Evolutionary conservation across 1,139 yeast genomes (phyloP).

Genomic region (Wickerhamomyces sp.): DNA sequence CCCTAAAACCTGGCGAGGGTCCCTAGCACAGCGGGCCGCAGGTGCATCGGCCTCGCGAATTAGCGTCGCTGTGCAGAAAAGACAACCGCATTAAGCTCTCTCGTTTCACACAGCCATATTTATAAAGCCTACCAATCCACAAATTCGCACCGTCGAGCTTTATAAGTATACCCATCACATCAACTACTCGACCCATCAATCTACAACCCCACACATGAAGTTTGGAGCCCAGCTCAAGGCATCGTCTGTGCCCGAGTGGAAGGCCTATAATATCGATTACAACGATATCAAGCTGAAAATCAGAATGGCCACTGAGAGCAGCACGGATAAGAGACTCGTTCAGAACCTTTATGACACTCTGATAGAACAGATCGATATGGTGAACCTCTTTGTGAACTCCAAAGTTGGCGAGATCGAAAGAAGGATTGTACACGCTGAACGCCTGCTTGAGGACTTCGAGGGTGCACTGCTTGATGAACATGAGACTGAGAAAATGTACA

Average conservation of each 20-base stretch:
- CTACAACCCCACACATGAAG: conserved; percentile 49
- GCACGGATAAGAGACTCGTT: conserved; percentile 15
- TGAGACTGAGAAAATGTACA: conserved; percentile 15
- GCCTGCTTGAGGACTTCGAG: conserved; percentile 27
- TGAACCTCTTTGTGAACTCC: conserved; percentile 57
- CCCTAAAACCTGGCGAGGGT: no score
- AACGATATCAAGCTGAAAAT: conserved; percentile 65
- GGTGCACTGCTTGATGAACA: conserved; percentile 12
- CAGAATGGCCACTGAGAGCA: conserved; percentile 36
- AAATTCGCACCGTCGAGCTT: no score
- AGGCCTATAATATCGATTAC: conserved; percentile 75
- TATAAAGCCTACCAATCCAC: no score
- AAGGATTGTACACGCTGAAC: conserved; percentile 35
- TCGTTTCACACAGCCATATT: no score
- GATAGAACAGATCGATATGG: conserved; percentile 44
- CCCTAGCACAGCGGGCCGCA: no score
- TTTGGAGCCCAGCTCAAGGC: conserved; percentile 73
- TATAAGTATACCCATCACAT: not conserved
- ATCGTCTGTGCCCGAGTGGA: conserved; percentile 87
- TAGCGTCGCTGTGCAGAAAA: no score
- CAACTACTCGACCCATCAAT: not conserved
- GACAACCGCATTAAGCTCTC: no score
- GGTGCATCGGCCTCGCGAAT: no score
- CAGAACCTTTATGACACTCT: conserved; percentile 31
- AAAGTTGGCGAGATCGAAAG: conserved; percentile 58